Conservation (phyloP, 495 filamentous ascomycete genomes). For the Rostrohypoxylon terebratum region DNA sequence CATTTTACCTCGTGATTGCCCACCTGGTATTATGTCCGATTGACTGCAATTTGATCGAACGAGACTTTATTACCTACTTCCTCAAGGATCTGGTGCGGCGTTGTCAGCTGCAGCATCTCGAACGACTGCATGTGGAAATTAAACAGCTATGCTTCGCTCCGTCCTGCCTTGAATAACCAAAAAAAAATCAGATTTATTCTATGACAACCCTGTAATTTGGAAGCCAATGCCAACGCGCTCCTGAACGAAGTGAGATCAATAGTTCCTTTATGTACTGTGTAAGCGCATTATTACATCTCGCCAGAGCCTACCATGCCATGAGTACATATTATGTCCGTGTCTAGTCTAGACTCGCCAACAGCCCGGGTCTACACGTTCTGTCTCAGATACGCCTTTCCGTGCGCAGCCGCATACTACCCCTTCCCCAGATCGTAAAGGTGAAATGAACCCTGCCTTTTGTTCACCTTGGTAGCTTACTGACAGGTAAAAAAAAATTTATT, state of each 20-base stretch:
- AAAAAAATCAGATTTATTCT: conserved; percentile 31
- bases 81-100: conserved; percentile 19
- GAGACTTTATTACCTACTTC: conserved; percentile 5
- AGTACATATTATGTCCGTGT: conserved; percentile 14
- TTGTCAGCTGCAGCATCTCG: conserved; percentile 31
- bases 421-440: conserved; percentile 28
- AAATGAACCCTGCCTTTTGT: not conserved
- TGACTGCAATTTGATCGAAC: conserved; percentile 15
- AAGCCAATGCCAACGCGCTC: not conserved
- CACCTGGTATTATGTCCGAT: not conserved
- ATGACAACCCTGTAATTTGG: conserved; percentile 19
- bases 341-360: conserved; percentile 36
- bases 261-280: conserved; percentile 9
- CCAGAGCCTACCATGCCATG: conserved; percentile 29
- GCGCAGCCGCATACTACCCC: conserved; percentile 30
- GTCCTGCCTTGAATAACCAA: conserved; percentile 24
- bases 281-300: not conserved
- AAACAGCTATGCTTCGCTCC: conserved; percentile 16
- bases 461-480: conserved; percentile 3
- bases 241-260: conserved; percentile 19
- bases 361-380: conserved; percentile 16
- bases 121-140: conserved; percentile 38
- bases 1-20: conserved; percentile 21
- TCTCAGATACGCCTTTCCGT: conserved; percentile 22
- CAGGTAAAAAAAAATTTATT: conserved; percentile 3